These are phyloP conservation scores for Nigrospora oryzae DNA, from an alignment of 2,329 filamentous ascomycete genomes.

Conservation along the genomic window DNA sequence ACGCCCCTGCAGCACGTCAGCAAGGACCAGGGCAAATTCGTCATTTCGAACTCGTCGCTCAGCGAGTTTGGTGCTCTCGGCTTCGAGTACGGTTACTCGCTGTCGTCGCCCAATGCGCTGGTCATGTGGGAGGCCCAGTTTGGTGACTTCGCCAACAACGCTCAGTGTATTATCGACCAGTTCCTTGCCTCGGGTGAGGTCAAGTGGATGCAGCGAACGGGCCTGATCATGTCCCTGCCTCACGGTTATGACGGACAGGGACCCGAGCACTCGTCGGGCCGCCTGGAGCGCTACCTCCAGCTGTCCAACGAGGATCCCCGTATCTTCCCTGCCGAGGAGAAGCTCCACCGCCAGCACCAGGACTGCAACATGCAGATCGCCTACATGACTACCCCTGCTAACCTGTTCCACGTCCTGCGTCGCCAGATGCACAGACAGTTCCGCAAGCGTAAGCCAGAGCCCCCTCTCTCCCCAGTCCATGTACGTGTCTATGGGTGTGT, in stretches of 20 bases:
- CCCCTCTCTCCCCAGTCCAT: conserved; percentile 6
- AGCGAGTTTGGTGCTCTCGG: conserved; percentile 68
- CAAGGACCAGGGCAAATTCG: conserved; percentile 89
- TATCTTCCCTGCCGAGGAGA: conserved; percentile 79
- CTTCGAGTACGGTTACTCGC: conserved; percentile 97
- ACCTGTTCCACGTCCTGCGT: conserved; percentile 92
- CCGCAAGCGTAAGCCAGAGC: conserved; percentile 75
- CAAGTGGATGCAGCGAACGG: conserved; percentile 98
- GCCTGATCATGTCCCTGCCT: conserved; percentile 89
- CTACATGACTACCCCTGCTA: conserved; percentile 93
- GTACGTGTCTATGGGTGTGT: conserved; percentile 2
- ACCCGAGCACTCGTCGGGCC: conserved; percentile 94
- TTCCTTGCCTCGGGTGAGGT: conserved; percentile 96
- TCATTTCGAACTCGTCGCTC: conserved; percentile 92
- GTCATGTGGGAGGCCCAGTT: conserved; percentile 99
- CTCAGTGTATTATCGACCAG: conserved; percentile 97
- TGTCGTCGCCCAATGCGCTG: conserved; percentile 91
- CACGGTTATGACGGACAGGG: conserved; percentile 98
- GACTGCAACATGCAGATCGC: conserved; percentile 99
- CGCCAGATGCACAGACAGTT: conserved; percentile 99
- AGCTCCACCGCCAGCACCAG: conserved; percentile 94
- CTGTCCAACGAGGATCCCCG: conserved; percentile 96
- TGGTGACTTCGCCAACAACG: conserved; percentile 99
- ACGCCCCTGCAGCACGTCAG: conserved; percentile 84
- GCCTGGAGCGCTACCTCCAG: conserved; percentile 95